A percentile compares a stretch with the other conserved stretches of the same genome.
Conservation (phyloP, 345 rosid species). For the Crucihimalaya himalaica region DNA sequence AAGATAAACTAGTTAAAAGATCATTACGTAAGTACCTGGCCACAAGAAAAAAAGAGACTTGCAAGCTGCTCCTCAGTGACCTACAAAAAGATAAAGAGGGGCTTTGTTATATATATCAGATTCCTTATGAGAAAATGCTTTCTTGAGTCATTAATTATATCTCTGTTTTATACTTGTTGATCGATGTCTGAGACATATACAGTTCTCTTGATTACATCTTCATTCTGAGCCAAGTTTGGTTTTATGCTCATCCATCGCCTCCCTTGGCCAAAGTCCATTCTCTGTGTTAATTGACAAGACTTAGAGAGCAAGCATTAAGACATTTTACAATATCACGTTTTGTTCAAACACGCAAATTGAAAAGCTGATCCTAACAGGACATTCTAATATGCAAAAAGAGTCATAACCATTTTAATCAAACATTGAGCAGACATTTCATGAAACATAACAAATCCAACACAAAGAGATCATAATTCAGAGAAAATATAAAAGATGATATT, state of each 20-base stretch:
- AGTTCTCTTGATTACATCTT: slow-evolving; percentile 30
- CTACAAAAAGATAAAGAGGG: slow-evolving; percentile 35
- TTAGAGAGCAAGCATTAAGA: background rate
- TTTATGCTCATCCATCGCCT: slow-evolving; percentile 60
- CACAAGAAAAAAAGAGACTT: slow-evolving; percentile 72
- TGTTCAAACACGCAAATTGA: no score
- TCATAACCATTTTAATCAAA: background rate
- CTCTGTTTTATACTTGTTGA: slow-evolving; percentile 21
- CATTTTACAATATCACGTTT: no score
- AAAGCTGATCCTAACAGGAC: no score
- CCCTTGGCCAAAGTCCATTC: slow-evolving; percentile 61
- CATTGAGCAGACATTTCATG: background rate
- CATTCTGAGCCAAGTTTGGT: slow-evolving; percentile 48
- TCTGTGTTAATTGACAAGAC: slow-evolving; percentile 43
- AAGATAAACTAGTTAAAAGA: slow-evolving; percentile 22
- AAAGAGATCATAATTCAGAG: background rate
- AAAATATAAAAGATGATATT: background rate
- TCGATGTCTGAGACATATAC: slow-evolving; percentile 34
- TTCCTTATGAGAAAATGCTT: background rate
- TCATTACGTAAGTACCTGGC: slow-evolving; percentile 58
- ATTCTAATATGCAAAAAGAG: background rate
- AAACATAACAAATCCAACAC: slow-evolving; percentile 11
- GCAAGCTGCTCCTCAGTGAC: slow-evolving; percentile 97
- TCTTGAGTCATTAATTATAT: background rate
- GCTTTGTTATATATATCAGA: background rate